Evolutionary conservation across 208 protist species (phyloP), one percentile per base, ranked within the genome.

Genomic region (Trypanosoma melophagium): DNA sequence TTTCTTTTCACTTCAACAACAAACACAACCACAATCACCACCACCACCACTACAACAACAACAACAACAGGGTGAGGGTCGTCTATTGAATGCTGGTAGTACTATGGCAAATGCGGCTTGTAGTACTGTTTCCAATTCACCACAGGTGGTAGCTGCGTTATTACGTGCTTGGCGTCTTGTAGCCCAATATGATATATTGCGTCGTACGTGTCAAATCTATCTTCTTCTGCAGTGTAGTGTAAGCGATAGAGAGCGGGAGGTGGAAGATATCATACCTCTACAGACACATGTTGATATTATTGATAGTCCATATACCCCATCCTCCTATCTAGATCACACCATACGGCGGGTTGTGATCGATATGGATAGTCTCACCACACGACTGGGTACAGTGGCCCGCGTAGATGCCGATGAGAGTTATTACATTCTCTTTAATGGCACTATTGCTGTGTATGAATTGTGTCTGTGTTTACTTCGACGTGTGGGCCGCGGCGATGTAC

Each of bases 391-490:
- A 14, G 62, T 81, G 17, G 54, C 58, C 16, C 38, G 42, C 2
- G 60, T 59, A 42, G 65, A 79, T 56, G 52, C 80, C 0, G 83
- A 85, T 52, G 73, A 66, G 8, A 81, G 77, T 50, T 87, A 83
- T 25, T 64, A 71, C 45, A 69, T 84, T 44, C 66, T 95, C 42
- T 87, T 84, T 44, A 67, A 76, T 19, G 81, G 68, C 45, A 77
- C 71, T 12, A 64, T 86, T 25, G 83, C 79, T 66, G 62, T 95
- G n/a, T 92, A 89, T 24, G 69, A 82, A 51, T 90, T 93, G 83
- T 68, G 65, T 44, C 78, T 88, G 40, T 56, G 75, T n/a, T 71
- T 95, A 14, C 12, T 81, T 57, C 68, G 60, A 24, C 72, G 61
- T 61, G 62, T 64, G 53, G 56, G 57, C 12, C 9, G 17, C 0